Base-by-base conservation (phyloP, 352 stramenopile genomes). In the Pythium brassicae region DNA sequence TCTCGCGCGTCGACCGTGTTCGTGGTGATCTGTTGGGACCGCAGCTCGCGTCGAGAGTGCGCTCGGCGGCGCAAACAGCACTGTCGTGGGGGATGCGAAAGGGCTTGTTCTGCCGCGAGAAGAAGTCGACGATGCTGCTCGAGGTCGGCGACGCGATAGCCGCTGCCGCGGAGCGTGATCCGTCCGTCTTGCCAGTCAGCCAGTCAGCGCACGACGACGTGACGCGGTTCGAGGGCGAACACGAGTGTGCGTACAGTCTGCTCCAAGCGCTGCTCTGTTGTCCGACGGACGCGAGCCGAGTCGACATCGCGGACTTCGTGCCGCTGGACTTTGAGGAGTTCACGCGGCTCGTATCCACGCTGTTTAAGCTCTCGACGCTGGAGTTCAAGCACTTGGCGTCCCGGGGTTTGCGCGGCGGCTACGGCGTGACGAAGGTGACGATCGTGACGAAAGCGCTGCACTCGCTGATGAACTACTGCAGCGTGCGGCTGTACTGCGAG, bases 391-490 rank as follows among this genome's bases (percentile, higher is more conserved):
- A 44, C 46, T 29, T 45, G 22, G 10, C 22, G 44, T 3, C 17
- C 17, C 57, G 46, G 17, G 39, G 14, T 9, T 22, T 20, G n/a
- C 26, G 29, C 22, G 26, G 5, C 9, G 8, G 6, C 9, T 35
- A 17, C 7, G 22, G 39, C 14, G 48, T 45, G 53, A 46, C 20
- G n/a, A 26, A 48, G 50, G 14, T 52, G 14, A 72, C 71, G 19
- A 60, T 66, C 19, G 57, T 83, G 8, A 73, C 59, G 14, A 77
- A 83, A 54, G 56, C 69, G 19, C 40, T 83, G 10, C 73, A 80
- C 40, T 73, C 54, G 11, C 42, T 80, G 32, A 64, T 80, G 66
- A 83, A 83, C 37, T 74, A 76, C 61, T 79, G 62, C 42, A 71
- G 66, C 48, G 59, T 72, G 5, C 62, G 68, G 29, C 55, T 83